Conservation (phyloP, 192 early-diverging fungal species). For the Pilobolus umbonatus region DNA sequence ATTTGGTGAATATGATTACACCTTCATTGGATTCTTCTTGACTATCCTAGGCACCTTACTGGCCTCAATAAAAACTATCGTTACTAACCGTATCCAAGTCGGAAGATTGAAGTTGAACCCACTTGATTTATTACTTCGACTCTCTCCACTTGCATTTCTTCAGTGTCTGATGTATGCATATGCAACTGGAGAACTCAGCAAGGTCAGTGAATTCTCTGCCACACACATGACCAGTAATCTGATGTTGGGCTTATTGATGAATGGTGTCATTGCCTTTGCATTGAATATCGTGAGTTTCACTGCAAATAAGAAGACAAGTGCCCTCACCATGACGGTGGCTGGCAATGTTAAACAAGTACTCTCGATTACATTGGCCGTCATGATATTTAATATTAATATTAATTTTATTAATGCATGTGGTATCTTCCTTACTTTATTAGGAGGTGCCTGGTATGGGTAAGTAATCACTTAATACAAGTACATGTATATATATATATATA, state of each 20-base stretch:
- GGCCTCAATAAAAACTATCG: slow-evolving; percentile 64
- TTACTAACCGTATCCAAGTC: slow-evolving; percentile 62
- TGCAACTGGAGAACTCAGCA: slow-evolving; percentile 44
- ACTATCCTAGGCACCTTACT: slow-evolving; percentile 65
- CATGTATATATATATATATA: background rate
- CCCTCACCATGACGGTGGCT: slow-evolving; percentile 61
- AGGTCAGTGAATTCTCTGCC: slow-evolving; percentile 10
- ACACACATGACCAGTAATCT: slow-evolving; percentile 17
- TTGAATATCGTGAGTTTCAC: slow-evolving; percentile 64
- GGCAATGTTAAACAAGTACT: slow-evolving; percentile 76
- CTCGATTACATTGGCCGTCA: slow-evolving; percentile 57
- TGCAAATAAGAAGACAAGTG: slow-evolving; percentile 60
- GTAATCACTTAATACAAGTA: slow-evolving; percentile 7
- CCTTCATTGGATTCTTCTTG: slow-evolving; percentile 53
- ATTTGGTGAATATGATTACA: slow-evolving; percentile 59
- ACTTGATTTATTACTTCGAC: slow-evolving; percentile 61
- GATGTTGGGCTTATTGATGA: slow-evolving; percentile 43
- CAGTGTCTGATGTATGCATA: slow-evolving; percentile 38
- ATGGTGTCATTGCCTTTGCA: slow-evolving; percentile 62
- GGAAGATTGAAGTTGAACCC: slow-evolving; percentile 61
- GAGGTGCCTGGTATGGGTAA: slow-evolving; percentile 57
- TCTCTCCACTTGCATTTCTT: slow-evolving; percentile 43
- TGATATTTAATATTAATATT: slow-evolving; percentile 56
- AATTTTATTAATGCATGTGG: slow-evolving; percentile 54
- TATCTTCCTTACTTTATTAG: slow-evolving; percentile 56